phyloP scores from a whole-genome alignment of 441 rosid species.

The California macrophylla region DNA sequence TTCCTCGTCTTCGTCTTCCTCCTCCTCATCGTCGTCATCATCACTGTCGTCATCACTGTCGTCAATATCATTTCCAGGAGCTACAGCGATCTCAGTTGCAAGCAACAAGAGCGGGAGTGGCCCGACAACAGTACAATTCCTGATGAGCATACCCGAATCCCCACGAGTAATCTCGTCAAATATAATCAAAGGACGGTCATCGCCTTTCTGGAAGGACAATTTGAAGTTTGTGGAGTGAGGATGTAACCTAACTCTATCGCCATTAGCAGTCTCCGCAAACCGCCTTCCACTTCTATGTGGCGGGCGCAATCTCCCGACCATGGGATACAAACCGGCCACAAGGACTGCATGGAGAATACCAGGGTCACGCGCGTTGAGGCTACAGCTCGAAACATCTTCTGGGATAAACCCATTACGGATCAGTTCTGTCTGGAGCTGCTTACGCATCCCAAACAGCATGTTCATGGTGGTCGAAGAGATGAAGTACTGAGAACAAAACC shows the following conservation, averaged over 20 bases:
- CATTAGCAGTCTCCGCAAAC: slow-evolving; percentile 56
- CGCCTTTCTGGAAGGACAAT: slow-evolving; percentile 32
- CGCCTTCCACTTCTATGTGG: slow-evolving; percentile 41
- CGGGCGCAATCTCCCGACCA: slow-evolving; percentile 59
- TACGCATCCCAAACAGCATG: slow-evolving; percentile 80
- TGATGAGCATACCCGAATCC: slow-evolving; percentile 61
- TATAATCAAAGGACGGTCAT: slow-evolving; percentile 45
- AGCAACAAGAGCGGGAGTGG: slow-evolving; percentile 62
- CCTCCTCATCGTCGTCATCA: slow-evolving; percentile 29
- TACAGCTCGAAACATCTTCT: slow-evolving; percentile 48
- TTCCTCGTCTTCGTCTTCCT: slow-evolving; percentile 44
- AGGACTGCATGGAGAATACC: slow-evolving; percentile 79
- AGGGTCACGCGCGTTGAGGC: slow-evolving; percentile 50
- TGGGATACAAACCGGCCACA: slow-evolving; percentile 84
- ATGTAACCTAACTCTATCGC: slow-evolving; percentile 65
- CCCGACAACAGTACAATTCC: slow-evolving; percentile 59
- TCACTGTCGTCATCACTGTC: slow-evolving; percentile 21
- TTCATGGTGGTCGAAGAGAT: slow-evolving; percentile 64
- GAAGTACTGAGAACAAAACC: slow-evolving; percentile 71
- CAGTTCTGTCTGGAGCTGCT: slow-evolving; percentile 69
- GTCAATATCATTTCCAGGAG: slow-evolving; percentile 35
- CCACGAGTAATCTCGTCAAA: slow-evolving; percentile 89
- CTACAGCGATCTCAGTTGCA: slow-evolving; percentile 73
- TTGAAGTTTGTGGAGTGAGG: slow-evolving; percentile 54
- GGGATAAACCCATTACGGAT: slow-evolving; percentile 54